phyloP scores from a whole-genome alignment of 2,329 filamentous ascomycete species.

The Zymoseptoria ardabiliae region DNA sequence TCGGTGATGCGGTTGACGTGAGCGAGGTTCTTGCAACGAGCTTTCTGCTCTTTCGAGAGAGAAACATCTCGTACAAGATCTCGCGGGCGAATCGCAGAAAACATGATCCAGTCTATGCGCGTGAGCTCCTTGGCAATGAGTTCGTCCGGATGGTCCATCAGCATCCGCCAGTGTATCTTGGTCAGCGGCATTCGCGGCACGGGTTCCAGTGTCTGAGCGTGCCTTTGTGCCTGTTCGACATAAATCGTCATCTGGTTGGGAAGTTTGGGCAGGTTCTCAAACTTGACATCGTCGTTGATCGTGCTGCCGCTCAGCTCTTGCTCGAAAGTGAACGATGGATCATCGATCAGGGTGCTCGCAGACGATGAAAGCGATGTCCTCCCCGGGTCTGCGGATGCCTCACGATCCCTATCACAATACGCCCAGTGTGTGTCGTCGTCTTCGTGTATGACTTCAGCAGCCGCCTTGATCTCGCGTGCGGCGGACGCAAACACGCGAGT shows the following conservation, averaged over 20 bases:
- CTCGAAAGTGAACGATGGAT: conserved; percentile 24
- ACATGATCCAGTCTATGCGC: conserved; percentile 96
- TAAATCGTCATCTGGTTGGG: conserved; percentile 51
- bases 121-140: conserved; percentile 87
- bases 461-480: conserved; percentile 74
- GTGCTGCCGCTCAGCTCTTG: conserved; percentile 26
- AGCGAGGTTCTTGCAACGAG: conserved; percentile 55
- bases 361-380: conserved; percentile 28
- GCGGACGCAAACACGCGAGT: conserved; percentile 79
- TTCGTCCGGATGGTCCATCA: conserved; percentile 81
- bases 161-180: conserved; percentile 80
- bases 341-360: conserved; percentile 30
- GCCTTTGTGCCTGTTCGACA: conserved; percentile 72
- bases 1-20: conserved; percentile 93
- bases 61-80: conserved; percentile 90
- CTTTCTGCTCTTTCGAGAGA: conserved; percentile 52
- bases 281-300: conserved; percentile 19
- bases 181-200: conserved; percentile 62
- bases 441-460: conserved; percentile 67
- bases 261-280: conserved; percentile 24
- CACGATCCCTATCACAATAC: conserved; percentile 62
- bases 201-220: conserved; percentile 66
- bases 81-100: conserved; percentile 84
- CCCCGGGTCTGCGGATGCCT: conserved; percentile 32
- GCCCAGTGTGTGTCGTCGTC: conserved; percentile 94